Conservation (phyloP, 1,139 yeast species). For the Kodamaea anthophila region DNA sequence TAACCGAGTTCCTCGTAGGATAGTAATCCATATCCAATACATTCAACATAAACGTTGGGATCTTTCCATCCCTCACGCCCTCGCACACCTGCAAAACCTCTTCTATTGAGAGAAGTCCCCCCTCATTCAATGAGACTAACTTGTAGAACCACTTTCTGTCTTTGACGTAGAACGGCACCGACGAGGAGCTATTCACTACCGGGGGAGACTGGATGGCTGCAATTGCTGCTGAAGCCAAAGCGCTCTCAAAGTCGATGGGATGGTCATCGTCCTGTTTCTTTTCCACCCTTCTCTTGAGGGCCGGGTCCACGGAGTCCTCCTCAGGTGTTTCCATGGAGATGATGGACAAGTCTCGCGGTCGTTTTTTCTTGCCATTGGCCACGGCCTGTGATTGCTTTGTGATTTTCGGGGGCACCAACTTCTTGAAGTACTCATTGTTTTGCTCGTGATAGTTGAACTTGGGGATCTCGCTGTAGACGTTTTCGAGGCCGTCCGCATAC, state of each 20-base stretch:
- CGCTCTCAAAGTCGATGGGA: constrained; percentile 25
- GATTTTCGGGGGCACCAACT: constrained; percentile 20
- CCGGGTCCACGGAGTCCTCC: constrained; percentile 28
- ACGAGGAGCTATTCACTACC: constrained; percentile 19
- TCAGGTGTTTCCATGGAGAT: constrained; percentile 5
- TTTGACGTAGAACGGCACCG: constrained; percentile 27
- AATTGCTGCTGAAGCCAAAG: constrained; percentile 27
- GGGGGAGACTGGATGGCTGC: constrained; percentile 32
- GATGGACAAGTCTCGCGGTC: too few species aligned
- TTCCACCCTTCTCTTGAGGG: constrained; percentile 20
- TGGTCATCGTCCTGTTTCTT: constrained; percentile 5
- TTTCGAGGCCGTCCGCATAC: constrained; percentile 28
- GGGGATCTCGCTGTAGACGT: constrained; percentile 27
- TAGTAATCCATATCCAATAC: constrained; percentile 31
- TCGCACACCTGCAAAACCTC: constrained; percentile 34
- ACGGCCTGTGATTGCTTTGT: constrained; percentile 10
- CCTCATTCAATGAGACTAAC: constrained; percentile 26
- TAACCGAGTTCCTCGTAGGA: constrained; percentile 17
- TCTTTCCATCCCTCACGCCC: constrained; percentile 36
- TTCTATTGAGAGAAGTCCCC: constrained; percentile 22
- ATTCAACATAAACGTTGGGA: constrained; percentile 35
- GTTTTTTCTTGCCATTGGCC: constrained; percentile 10
- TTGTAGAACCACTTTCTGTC: constrained; percentile 39
- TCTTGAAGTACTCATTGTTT: constrained; percentile 24
- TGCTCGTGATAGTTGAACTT: constrained; percentile 30